These are phyloP conservation scores for Scheffersomyces titani DNA, from an alignment of 1,139 yeast genomes.

Conservation along the genomic window DNA sequence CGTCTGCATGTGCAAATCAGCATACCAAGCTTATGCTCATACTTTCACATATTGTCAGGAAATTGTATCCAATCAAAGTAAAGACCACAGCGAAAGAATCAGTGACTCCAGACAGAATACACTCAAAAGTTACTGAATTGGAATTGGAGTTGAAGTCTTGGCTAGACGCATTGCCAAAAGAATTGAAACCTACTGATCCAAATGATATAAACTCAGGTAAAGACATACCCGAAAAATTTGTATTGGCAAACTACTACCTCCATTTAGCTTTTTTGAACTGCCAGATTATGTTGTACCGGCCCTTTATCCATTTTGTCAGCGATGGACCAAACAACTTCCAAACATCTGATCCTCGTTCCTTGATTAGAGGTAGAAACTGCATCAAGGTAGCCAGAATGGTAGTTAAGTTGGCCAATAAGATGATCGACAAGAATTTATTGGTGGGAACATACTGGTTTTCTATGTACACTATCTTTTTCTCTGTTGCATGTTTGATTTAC, in stretches of 20 bases:
- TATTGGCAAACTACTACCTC: conserved; percentile 73
- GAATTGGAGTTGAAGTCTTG: conserved; percentile 75
- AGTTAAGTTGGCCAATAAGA: conserved; percentile 78
- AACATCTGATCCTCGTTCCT: conserved; percentile 44
- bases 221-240: conserved; percentile 60
- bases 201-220: conserved; percentile 21
- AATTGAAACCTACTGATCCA: conserved; percentile 73
- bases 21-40: conserved; percentile 71
- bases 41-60: conserved; percentile 43
- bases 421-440: conserved; percentile 71
- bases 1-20: conserved; percentile 81
- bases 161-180: conserved; percentile 72
- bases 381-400: conserved; percentile 84
- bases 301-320: conserved; percentile 81
- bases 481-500: conserved; percentile 84
- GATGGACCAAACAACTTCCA: conserved; percentile 50
- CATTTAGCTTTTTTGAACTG: conserved; percentile 82
- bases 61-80: conserved; percentile 45
- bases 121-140: conserved; percentile 67
- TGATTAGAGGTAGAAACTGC: conserved; percentile 79
- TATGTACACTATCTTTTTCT: conserved; percentile 86
- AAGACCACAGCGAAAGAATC: conserved; percentile 16
- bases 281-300: conserved; percentile 83
- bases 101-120: conserved; percentile 43
- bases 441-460: conserved; percentile 94